A percentile compares a stretch with the other conserved stretches of the same genome.
Evolutionary conservation across 306 rosid species (phyloP).

Genomic region (Cyamopsis tetragonoloba): DNA sequence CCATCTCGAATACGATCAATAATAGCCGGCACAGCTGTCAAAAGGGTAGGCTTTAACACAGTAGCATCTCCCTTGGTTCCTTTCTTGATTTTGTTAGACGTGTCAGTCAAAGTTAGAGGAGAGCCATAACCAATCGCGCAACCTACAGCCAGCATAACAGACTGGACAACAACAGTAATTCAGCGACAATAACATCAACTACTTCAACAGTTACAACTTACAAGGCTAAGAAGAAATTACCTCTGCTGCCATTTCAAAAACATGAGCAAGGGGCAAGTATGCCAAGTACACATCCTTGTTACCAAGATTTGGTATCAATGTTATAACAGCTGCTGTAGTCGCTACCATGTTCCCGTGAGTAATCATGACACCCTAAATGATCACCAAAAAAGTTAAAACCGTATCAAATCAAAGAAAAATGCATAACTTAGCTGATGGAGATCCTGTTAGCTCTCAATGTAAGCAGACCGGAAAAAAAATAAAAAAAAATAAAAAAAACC

Average conservation of each 20-base stretch:
- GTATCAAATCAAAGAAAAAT: slow-evolving; percentile 11
- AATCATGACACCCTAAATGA: slow-evolving; percentile 87
- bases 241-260: slow-evolving; percentile 95
- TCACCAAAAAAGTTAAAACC: slow-evolving; percentile 13
- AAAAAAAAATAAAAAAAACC: too few species aligned
- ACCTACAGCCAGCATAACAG: slow-evolving; percentile 81
- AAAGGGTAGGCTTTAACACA: slow-evolving; percentile 65
- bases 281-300: slow-evolving; percentile 76
- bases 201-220: background rate
- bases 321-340: slow-evolving; percentile 72
- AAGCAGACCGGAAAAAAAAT: background rate
- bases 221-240: slow-evolving; percentile 34
- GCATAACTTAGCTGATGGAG: background rate
- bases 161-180: slow-evolving; percentile 50
- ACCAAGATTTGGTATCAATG: slow-evolving; percentile 62
- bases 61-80: slow-evolving; percentile 92
- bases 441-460: slow-evolving; percentile 13
- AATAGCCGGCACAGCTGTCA: slow-evolving; percentile 93
- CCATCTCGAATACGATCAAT: slow-evolving; percentile 87
- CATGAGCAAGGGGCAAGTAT: slow-evolving; percentile 92
- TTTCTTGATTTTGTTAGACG: slow-evolving; percentile 74
- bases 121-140: slow-evolving; percentile 73
- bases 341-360: slow-evolving; percentile 90
- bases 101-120: slow-evolving; percentile 73
- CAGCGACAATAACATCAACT: slow-evolving; percentile 24